Evolutionary conservation across 176 grass and related monocot genomes (phyloP).

Genomic region (maize (Zea mays)): Zm-B73-REFERENCE-NAM-5.0 NC_050098.1:235700001-235700500

Average conservation of each 20-base stretch:
- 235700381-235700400: slow-evolving; percentile 5
- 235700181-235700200: slow-evolving; percentile 59
- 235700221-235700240: slow-evolving; percentile 85
- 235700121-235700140: background rate
- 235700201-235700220: slow-evolving; percentile 88
- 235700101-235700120: slow-evolving; percentile 39
- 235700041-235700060: slow-evolving; percentile 57
- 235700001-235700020: slow-evolving; percentile 77
- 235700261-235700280: slow-evolving; percentile 50
- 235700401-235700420: background rate
- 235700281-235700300: background rate
- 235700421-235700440: background rate
- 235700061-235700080: slow-evolving; percentile 88
- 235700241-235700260: slow-evolving; percentile 76
- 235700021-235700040: slow-evolving; percentile 77
- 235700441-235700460: background rate
- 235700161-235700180: slow-evolving; percentile 12
- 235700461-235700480: background rate
- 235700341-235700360: slow-evolving; percentile 6
- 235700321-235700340: background rate
- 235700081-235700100: slow-evolving; percentile 97
- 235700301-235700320: background rate
- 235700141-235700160: background rate
- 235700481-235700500: background rate
- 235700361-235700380: background rate